A percentile compares a stretch with the other conserved stretches of the same genome.
Evolutionary conservation across 169 alveolate genomes (phyloP).

Genomic region (Cryptosporidium viatorum): DNA sequence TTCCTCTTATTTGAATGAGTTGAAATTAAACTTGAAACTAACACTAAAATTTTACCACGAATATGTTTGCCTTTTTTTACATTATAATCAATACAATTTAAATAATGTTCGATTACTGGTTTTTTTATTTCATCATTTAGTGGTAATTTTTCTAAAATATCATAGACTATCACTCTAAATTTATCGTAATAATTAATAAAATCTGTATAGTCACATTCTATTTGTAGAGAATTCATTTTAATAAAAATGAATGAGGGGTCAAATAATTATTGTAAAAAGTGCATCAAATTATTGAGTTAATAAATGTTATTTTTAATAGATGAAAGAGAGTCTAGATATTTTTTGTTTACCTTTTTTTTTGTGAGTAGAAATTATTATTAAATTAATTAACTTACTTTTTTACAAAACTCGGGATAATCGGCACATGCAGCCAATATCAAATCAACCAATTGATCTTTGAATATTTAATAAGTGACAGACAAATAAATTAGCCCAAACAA

Average conservation of each 20-base stretch:
- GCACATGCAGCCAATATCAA: slow-evolving; percentile 48
- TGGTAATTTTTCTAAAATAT: not conserved
- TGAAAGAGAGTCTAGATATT: slow-evolving; percentile 45
- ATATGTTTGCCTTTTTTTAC: not conserved
- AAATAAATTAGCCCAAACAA: not conserved
- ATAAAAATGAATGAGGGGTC: not conserved
- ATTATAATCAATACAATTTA: not conserved
- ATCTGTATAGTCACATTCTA: not conserved
- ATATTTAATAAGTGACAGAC: not conserved
- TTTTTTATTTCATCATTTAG: not conserved
- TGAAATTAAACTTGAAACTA: not conserved
- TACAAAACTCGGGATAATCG: slow-evolving; percentile 39
- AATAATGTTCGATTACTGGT: not conserved
- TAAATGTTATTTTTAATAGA: not conserved
- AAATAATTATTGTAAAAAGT: no score
- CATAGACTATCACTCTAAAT: not conserved
- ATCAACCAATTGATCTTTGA: slow-evolving; percentile 39
- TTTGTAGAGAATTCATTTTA: not conserved
- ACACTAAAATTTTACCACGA: not conserved
- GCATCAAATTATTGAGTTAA: not conserved
- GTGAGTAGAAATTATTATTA: not conserved
- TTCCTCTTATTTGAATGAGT: not conserved
- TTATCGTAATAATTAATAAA: not conserved
- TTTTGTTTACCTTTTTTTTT: slow-evolving; percentile 34
- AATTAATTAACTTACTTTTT: slow-evolving; percentile 22